Percentiles rank a stretch among this genome's conserved stretches.
phyloP scores from a whole-genome alignment of 208 protist species.

The Trypanosoma congolense region DNA sequence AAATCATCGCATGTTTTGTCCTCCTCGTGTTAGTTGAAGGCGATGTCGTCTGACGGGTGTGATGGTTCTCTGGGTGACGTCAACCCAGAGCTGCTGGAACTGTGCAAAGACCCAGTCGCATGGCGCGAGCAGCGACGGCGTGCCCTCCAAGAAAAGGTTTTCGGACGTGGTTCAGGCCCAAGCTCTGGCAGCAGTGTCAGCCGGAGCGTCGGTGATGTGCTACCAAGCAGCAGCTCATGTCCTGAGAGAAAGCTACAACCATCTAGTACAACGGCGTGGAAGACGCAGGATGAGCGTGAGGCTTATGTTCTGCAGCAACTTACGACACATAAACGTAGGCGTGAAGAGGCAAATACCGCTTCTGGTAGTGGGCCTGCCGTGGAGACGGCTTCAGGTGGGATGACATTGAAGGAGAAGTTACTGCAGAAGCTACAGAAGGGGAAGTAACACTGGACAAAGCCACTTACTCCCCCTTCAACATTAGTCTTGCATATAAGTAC shows the following conservation, averaged over 20 bases:
- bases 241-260: too few species aligned
- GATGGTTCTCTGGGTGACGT: constrained; percentile 72
- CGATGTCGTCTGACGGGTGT: constrained; percentile 23
- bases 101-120: constrained; percentile 53
- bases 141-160: constrained; percentile 68
- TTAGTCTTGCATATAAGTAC: too few species aligned
- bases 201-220: neutral
- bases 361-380: neutral
- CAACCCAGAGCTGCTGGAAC: constrained; percentile 58
- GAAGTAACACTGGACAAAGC: constrained; percentile 15
- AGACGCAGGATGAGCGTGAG: constrained; percentile 24
- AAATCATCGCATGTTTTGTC: neutral
- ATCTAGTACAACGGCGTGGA: neutral
- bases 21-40: too few species aligned
- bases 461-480: too few species aligned
- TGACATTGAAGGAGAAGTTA: constrained; percentile 55
- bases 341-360: constrained; percentile 27
- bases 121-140: constrained; percentile 76
- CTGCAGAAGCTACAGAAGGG: constrained; percentile 43
- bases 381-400: neutral
- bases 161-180: constrained; percentile 16
- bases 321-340: constrained; percentile 49
- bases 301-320: constrained; percentile 65
- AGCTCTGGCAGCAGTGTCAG: neutral
- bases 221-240: neutral